A percentile compares a stretch with the other conserved stretches of the same genome.
Conservation (phyloP, 2,329 filamentous ascomycete species). For the Fusarium hostae region DNA sequence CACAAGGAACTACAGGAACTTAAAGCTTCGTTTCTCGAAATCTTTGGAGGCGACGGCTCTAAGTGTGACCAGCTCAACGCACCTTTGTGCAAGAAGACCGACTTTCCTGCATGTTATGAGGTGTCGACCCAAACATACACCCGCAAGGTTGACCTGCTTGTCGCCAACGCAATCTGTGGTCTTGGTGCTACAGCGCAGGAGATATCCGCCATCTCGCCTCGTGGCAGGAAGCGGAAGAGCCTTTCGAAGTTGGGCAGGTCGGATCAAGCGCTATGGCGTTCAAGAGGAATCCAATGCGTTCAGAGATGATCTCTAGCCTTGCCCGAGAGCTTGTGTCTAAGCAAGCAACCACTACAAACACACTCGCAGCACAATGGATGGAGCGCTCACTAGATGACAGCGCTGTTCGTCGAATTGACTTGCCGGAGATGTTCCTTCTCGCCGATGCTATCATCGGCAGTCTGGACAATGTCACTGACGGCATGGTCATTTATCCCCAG, state of each 20-base stretch:
- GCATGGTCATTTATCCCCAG: conserved; percentile 34
- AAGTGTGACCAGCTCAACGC: conserved; percentile 24
- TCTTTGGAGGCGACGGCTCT: conserved; percentile 14
- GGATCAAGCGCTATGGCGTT: conserved; percentile 11
- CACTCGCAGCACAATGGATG: conserved; percentile 14
- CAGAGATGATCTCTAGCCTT: conserved; percentile 7
- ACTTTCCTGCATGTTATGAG: conserved; percentile 20
- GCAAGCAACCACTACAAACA: conserved; percentile 12
- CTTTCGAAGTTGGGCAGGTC: background rate
- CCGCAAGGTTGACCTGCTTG: conserved; percentile 79
- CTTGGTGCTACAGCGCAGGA: conserved; percentile 79
- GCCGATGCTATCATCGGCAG: conserved; percentile 23
- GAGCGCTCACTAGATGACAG: conserved; percentile 22
- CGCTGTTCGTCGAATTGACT: conserved; percentile 22
- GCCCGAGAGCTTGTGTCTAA: conserved; percentile 17
- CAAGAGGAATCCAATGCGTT: conserved; percentile 29
- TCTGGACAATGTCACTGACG: conserved; percentile 34
- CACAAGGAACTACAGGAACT: conserved; percentile 31
- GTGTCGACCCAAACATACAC: conserved; percentile 54
- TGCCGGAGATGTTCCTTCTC: conserved; percentile 30
- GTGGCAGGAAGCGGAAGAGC: conserved; percentile 82
- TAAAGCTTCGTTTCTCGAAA: conserved; percentile 26
- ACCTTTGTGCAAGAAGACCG: conserved; percentile 22
- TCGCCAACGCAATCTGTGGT: conserved; percentile 80
- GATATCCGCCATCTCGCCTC: conserved; percentile 80